phyloP scores from a whole-genome alignment of 1,284 basidiomycete genomes.

The Amylostereum chailletii region DNA sequence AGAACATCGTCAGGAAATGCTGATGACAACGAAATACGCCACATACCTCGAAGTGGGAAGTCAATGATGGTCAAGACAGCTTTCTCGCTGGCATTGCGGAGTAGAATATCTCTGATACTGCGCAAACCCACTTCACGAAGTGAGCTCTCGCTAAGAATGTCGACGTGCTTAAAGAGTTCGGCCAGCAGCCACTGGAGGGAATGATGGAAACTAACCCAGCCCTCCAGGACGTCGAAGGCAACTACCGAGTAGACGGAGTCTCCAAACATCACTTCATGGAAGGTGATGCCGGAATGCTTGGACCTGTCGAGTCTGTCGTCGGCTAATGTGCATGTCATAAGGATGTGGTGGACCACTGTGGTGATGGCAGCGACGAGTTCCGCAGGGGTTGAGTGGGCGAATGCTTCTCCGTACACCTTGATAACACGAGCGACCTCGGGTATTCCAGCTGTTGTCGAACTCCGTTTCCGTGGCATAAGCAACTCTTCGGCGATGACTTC shows the following conservation, averaged over 20 bases:
- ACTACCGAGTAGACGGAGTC: conserved; percentile 54
- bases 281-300: conserved; percentile 52
- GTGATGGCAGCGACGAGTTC: conserved; percentile 65
- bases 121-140: conserved; percentile 41
- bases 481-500: conserved; percentile 69
- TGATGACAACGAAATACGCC: background rate
- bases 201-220: conserved; percentile 90
- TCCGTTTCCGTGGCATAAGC: conserved; percentile 43
- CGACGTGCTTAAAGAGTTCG: conserved; percentile 81
- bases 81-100: conserved; percentile 50
- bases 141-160: conserved; percentile 49
- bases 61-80: conserved; percentile 71
- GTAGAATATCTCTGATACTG: conserved; percentile 53
- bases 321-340: conserved; percentile 58
- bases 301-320: conserved; percentile 59
- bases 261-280: conserved; percentile 61
- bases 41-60: conserved; percentile 77
- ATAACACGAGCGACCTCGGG: conserved; percentile 52
- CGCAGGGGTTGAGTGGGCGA: conserved; percentile 43
- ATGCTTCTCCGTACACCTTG: conserved; percentile 83
- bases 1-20: conserved; percentile 4
- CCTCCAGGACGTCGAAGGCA: conserved; percentile 72
- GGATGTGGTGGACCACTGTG: conserved; percentile 65
- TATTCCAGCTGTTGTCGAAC: conserved; percentile 20
- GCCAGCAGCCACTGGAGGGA: conserved; percentile 89